Evolutionary conservation across 2,329 filamentous ascomycete genomes (phyloP).

Genomic region (Escovopsis weberi): DNA sequence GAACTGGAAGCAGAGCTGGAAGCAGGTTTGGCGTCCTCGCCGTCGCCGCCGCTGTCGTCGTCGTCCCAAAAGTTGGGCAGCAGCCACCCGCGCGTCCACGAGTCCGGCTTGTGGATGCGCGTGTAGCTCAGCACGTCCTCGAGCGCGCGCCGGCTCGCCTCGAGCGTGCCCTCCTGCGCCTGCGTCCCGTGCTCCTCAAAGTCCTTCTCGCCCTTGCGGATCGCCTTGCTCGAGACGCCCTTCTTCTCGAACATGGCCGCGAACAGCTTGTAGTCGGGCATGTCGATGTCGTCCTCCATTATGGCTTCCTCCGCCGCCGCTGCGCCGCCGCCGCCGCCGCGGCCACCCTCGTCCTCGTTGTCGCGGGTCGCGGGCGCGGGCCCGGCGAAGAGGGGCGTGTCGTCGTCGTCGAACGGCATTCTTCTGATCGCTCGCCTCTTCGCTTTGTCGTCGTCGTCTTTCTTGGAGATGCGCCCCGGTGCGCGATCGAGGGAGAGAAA

Average conservation of each 20-base stretch:
- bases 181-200: constrained; percentile 87
- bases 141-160: constrained; percentile 74
- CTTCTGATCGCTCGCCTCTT: neutral
- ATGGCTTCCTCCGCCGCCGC: constrained; percentile 39
- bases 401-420: constrained; percentile 32
- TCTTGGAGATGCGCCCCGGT: neutral
- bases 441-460: neutral
- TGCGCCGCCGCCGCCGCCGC: constrained; percentile 13
- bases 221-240: constrained; percentile 44
- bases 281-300: constrained; percentile 50
- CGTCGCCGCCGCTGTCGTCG: constrained; percentile 1
- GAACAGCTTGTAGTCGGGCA: constrained; percentile 74
- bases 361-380: constrained; percentile 2
- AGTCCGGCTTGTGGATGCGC: constrained; percentile 55
- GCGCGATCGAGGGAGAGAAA: no score
- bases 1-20: no score
- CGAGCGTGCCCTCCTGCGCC: constrained; percentile 63
- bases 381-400: constrained; percentile 17
- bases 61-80: constrained; percentile 45
- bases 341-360: no score
- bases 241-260: constrained; percentile 36
- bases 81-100: constrained; percentile 57
- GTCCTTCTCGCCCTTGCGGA: constrained; percentile 91
- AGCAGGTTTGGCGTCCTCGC: no score
- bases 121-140: constrained; percentile 71